phyloP scores from a whole-genome alignment of 2,329 filamentous ascomycete species.

The Neonectria hederae region DNA sequence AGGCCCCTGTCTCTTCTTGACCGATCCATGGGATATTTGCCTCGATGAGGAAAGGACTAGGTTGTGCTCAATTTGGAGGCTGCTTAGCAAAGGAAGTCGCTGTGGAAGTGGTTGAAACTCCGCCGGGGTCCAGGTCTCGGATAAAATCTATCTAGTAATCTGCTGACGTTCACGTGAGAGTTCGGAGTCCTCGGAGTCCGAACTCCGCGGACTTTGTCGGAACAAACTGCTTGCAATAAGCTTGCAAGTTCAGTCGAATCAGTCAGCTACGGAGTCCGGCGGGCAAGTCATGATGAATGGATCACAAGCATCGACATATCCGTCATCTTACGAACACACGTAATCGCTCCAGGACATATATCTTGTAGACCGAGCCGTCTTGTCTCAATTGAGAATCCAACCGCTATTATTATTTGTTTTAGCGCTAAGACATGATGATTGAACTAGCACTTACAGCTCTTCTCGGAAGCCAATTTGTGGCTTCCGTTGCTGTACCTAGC shows the following conservation, averaged over 20 bases:
- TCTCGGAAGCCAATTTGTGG: too few species aligned
- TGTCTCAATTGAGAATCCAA: too few species aligned
- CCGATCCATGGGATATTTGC: not conserved
- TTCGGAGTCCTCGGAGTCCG: not conserved
- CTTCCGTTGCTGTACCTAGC: too few species aligned
- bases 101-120: not conserved
- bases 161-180: not conserved
- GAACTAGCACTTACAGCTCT: too few species aligned
- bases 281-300: too few species aligned
- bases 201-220: not conserved
- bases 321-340: too few species aligned
- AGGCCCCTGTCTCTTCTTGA: not conserved
- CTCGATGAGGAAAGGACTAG: not conserved
- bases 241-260: not conserved
- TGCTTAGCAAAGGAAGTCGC: not conserved
- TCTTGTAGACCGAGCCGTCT: too few species aligned
- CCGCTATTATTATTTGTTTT: too few species aligned
- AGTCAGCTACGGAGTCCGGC: not conserved
- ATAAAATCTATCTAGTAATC: not conserved
- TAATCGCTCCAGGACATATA: too few species aligned
- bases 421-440: too few species aligned
- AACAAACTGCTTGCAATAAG: not conserved
- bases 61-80: not conserved
- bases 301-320: too few species aligned
- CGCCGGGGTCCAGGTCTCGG: not conserved